Percentiles rank a stretch among this genome's conserved stretches.
Evolutionary conservation across 768 basidiomycete species (phyloP).

Genomic region (Boletus coccyginus): DNA sequence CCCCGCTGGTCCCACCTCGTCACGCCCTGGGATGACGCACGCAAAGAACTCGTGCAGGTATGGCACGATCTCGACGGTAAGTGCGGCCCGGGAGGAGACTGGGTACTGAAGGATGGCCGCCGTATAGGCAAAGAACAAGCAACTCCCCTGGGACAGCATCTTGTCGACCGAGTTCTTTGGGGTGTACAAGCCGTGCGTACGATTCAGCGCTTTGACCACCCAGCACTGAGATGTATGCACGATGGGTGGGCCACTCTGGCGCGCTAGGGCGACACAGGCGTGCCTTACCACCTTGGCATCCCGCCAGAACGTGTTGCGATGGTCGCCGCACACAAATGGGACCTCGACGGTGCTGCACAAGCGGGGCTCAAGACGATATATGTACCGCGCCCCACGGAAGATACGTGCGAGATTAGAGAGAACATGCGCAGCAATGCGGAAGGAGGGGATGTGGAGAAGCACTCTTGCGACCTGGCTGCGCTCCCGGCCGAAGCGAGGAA

Average conservation of each 20-base stretch:
- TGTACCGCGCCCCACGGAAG: constrained; percentile 50
- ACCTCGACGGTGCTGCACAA: constrained; percentile 50
- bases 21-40: constrained; percentile 42
- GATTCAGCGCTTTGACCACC: neutral
- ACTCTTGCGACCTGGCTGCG: constrained; percentile 48
- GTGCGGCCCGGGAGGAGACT: neutral
- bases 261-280: constrained; percentile 39
- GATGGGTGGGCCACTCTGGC: neutral
- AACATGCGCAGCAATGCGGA: constrained; percentile 44
- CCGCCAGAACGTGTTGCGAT: constrained; percentile 52
- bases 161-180: constrained; percentile 60
- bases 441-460: constrained; percentile 57
- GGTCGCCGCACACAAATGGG: constrained; percentile 63
- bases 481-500: constrained; percentile 17
- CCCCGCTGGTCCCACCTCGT: constrained; percentile 52
- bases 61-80: constrained; percentile 64
- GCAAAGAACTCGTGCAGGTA: constrained; percentile 43
- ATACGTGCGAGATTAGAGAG: constrained; percentile 23
- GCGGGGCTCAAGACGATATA: constrained; percentile 61
- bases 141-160: constrained; percentile 62
- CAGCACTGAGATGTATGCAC: neutral
- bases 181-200: constrained; percentile 62
- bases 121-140: constrained; percentile 54
- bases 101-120: neutral
- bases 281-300: constrained; percentile 49